phyloP scores from a whole-genome alignment of 1,284 basidiomycete species.

The Pterula multifida region DNA sequence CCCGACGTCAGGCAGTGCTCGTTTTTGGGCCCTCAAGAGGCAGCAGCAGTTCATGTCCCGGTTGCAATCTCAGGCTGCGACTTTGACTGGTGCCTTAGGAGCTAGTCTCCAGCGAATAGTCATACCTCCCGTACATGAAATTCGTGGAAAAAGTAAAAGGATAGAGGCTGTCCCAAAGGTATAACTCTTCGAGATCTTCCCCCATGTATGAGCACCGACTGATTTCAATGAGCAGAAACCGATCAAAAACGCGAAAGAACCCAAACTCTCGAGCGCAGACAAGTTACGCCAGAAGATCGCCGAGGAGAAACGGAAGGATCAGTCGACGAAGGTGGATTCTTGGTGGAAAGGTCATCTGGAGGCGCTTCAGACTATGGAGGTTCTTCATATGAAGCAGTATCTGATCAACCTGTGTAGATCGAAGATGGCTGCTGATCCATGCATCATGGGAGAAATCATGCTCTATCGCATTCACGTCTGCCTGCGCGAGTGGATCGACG shows the following conservation, averaged over 20 bases:
- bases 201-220: background rate
- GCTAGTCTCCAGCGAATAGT: conserved; percentile 35
- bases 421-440: conserved; percentile 30
- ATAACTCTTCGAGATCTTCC: background rate
- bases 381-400: conserved; percentile 16
- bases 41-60: conserved; percentile 46
- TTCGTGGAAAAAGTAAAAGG: background rate
- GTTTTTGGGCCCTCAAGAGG: conserved; percentile 23
- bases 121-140: conserved; percentile 25
- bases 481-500: conserved; percentile 38
- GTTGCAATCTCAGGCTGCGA: conserved; percentile 46
- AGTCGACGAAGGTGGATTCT: conserved; percentile 21
- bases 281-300: conserved; percentile 33
- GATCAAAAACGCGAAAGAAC: conserved; percentile 19
- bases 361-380: conserved; percentile 17
- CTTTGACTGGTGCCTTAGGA: conserved; percentile 51
- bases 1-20: conserved; percentile 19
- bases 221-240: conserved; percentile 1
- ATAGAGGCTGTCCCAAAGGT: background rate
- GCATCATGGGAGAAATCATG: conserved; percentile 35
- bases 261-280: conserved; percentile 21
- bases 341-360: conserved; percentile 41
- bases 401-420: conserved; percentile 24
- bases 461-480: conserved; percentile 42
- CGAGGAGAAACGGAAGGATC: conserved; percentile 28